A percentile compares a stretch with the other conserved stretches of the same genome.
Evolutionary conservation across 2,329 filamentous ascomycete species (phyloP).

Genomic region (Zymoseptoria passerinii): DNA sequence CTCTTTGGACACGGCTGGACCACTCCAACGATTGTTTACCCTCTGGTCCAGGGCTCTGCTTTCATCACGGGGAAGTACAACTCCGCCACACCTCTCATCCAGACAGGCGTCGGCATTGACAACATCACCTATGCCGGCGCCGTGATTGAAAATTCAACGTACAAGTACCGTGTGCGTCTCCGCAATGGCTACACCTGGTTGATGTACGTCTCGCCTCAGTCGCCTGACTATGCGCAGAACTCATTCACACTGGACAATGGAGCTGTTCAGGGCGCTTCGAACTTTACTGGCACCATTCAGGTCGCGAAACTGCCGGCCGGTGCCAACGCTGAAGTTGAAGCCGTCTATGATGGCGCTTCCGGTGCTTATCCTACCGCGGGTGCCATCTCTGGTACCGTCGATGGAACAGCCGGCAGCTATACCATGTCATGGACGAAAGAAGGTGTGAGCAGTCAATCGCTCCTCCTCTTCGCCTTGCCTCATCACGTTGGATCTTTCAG

Average conservation of each 20-base stretch:
- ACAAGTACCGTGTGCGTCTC: constrained; percentile 67
- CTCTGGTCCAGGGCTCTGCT: constrained; percentile 80
- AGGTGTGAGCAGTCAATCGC: constrained; percentile 50
- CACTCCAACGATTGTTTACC: constrained; percentile 61
- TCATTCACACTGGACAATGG: constrained; percentile 58
- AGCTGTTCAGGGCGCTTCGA: constrained; percentile 51
- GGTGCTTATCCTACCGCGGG: constrained; percentile 65
- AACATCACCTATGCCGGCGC: constrained; percentile 48
- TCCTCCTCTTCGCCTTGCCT: constrained; percentile 81
- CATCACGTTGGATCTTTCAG: constrained; percentile 78
- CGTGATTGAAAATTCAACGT: constrained; percentile 53
- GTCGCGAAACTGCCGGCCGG: constrained; percentile 63
- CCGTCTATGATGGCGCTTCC: constrained; percentile 63
- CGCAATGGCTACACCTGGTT: constrained; percentile 68
- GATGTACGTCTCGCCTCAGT: constrained; percentile 59
- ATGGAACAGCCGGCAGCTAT: constrained; percentile 59
- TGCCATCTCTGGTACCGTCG: constrained; percentile 54
- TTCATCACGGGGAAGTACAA: constrained; percentile 74
- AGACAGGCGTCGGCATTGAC: constrained; percentile 66
- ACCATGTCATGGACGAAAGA: constrained; percentile 63
- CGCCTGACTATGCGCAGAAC: constrained; percentile 41
- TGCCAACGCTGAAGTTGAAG: constrained; percentile 46
- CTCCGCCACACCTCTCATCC: constrained; percentile 58
- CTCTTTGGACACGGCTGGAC: constrained; percentile 45
- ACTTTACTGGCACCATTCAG: constrained; percentile 73